These are phyloP conservation scores for Fistulinella cinereoalba DNA, from an alignment of 1,284 basidiomycete species.

Conservation along the genomic window DNA sequence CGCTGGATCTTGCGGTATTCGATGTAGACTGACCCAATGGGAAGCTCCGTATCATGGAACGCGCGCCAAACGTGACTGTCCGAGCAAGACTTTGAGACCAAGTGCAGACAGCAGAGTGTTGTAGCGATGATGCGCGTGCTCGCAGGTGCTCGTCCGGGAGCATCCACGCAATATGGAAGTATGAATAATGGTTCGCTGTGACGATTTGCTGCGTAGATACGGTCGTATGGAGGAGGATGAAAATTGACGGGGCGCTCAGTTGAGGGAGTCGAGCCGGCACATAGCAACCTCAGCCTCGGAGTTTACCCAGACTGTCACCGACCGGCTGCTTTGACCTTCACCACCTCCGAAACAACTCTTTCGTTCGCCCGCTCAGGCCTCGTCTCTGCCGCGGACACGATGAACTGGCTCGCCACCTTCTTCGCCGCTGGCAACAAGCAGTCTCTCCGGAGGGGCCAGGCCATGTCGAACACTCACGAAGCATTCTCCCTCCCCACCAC, in stretches of 20 bases:
- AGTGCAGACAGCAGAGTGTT: too few relatives aligned
- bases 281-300: conserved; percentile 10
- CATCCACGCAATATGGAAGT: neutral
- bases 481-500: conserved; percentile 75
- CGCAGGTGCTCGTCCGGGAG: neutral
- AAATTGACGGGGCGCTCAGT: conserved; percentile 16
- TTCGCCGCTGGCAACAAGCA: conserved; percentile 51
- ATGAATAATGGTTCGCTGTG: neutral
- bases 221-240: conserved; percentile 13
- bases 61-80: too few relatives aligned
- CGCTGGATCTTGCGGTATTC: too few relatives aligned
- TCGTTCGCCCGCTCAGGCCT: conserved; percentile 3
- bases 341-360: neutral
- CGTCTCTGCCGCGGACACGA: conserved; percentile 29
- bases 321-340: conserved; percentile 14
- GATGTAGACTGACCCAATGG: too few relatives aligned
- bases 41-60: too few relatives aligned
- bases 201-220: conserved; percentile 13
- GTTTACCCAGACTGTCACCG: neutral
- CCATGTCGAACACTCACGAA: conserved; percentile 69
- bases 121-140: conserved; percentile 2
- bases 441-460: conserved; percentile 53
- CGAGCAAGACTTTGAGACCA: too few relatives aligned
- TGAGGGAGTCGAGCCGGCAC: neutral
- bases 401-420: conserved; percentile 70